Base-by-base conservation (phyloP, 2,329 filamentous ascomycete genomes). In the Colletotrichum falcatum region DNA sequence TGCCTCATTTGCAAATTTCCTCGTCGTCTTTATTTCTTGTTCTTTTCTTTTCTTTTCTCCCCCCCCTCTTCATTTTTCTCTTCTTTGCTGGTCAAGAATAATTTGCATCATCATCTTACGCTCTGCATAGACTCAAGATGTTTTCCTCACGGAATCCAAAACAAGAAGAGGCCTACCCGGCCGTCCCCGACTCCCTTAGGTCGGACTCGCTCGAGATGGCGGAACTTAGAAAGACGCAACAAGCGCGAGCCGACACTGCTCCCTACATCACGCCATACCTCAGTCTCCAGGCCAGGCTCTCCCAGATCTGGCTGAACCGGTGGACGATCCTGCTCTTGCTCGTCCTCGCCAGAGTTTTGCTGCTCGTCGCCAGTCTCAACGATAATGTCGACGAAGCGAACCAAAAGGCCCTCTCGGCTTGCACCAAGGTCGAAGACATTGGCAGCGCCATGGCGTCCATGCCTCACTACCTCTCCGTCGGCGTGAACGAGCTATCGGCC, bases 381-480 rank as follows among this genome's bases (percentile, higher is more conserved):
- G 86, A 89, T 75, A 90, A 95, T 78, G 88, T 98, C 73, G 89
- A 82, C 64, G 90, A 90, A 66, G 95, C 96, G 58, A 92, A 94
- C 79, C 81, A 84, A 66, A 91, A 97, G 84, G 95, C 96, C 30
- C 88, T 97, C 63, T 92, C 93, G 62, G 94, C 95, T 73, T 99
- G 96, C 81, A 94, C 91, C 68, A 92, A 93, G 79, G 95, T 98
- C 58, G 95, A 99, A 83, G 94, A 94, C 74, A 89, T 97, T 75
- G 96, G 95, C 73, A 98, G 94, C 79, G 89, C 94, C 71, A 95
- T 99, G 94, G 96, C 95, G 48, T 98, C 96, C 46, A 97, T 98
- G 94, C 96, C 96, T 67, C 92, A 98, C 81, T 98, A 97, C 82
- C 91, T 98, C 79, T 93, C 95, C 2, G 85, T 88, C 61, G 96